Evolutionary conservation across 2,329 filamentous ascomycete species (phyloP).

Genomic region (Mollisiaceae sp.): DNA sequence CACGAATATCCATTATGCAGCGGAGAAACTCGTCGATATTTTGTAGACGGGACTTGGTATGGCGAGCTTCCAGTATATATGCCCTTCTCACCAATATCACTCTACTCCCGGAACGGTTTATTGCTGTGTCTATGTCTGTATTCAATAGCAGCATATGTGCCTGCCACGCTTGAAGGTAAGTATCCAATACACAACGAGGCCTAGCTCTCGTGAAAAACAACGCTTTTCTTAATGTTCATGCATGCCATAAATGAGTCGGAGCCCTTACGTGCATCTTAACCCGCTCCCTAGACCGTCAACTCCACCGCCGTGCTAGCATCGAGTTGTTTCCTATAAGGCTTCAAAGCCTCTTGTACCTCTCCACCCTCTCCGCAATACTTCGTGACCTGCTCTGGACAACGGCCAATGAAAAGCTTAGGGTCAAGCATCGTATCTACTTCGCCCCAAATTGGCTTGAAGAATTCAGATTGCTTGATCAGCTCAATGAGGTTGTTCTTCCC

Average conservation of each 20-base stretch:
- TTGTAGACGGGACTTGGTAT: slow-evolving; percentile 29
- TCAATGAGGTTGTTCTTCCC: slow-evolving; percentile 82
- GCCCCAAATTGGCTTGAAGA: slow-evolving; percentile 74
- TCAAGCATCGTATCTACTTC: slow-evolving; percentile 73
- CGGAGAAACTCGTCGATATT: slow-evolving; percentile 43
- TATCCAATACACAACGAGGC: too few species aligned
- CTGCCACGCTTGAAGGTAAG: too few species aligned
- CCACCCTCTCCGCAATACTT: slow-evolving; percentile 53
- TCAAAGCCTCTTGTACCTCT: slow-evolving; percentile 53
- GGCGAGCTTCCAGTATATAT: too few species aligned
- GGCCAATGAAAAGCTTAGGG: slow-evolving; percentile 63
- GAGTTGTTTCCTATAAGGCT: slow-evolving; percentile 49
- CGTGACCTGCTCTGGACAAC: slow-evolving; percentile 58
- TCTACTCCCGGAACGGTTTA: too few species aligned
- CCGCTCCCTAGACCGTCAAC: neutral
- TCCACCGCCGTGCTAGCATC: neutral
- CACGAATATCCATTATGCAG: slow-evolving; percentile 45
- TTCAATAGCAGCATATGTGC: too few species aligned
- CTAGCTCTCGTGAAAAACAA: neutral
- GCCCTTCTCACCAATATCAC: too few species aligned
- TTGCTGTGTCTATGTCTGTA: too few species aligned
- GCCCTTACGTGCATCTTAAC: neutral
- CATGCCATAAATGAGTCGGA: neutral
- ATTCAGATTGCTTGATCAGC: slow-evolving; percentile 72
- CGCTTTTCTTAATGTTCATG: neutral